Percentiles rank a stretch among this genome's conserved stretches.
Conservation (phyloP, 768 basidiomycete species). For the Guyanaporus albipodus region DNA sequence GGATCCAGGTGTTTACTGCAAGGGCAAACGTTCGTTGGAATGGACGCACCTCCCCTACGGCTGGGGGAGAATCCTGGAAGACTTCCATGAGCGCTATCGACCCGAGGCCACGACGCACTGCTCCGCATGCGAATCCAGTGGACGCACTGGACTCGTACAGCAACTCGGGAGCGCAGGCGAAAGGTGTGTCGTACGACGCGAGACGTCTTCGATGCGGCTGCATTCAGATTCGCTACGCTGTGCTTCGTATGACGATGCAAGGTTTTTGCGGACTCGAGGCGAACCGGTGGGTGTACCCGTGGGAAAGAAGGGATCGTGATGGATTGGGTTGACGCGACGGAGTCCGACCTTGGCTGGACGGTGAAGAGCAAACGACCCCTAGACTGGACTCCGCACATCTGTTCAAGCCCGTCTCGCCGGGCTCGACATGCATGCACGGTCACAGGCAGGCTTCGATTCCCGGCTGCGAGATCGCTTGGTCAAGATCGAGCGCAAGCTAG, state of each 20-base stretch:
- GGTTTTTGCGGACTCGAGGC: no score
- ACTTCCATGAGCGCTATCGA: background rate
- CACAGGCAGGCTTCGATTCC: background rate
- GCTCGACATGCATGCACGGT: background rate
- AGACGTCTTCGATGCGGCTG: no score
- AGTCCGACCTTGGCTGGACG: no score
- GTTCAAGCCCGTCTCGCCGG: background rate
- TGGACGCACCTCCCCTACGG: background rate
- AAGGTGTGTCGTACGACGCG: no score
- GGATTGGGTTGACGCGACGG: no score
- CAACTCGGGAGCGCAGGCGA: background rate
- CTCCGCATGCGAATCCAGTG: constrained; percentile 9
- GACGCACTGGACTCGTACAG: background rate
- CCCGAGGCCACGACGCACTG: no score
- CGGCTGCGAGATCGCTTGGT: background rate
- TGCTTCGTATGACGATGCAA: background rate
- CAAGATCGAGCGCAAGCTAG: no score
- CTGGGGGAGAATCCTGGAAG: background rate
- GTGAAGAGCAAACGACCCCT: background rate
- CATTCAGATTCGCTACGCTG: constrained; percentile 7
- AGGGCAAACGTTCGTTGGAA: background rate
- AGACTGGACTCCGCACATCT: background rate
- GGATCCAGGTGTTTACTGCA: constrained; percentile 3
- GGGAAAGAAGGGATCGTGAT: no score
- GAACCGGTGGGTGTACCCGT: no score